Percentiles rank a stretch among this genome's conserved stretches.
Evolutionary conservation across 352 stramenopile species (phyloP).

Genomic region (Phytophthora agathidicida): DNA sequence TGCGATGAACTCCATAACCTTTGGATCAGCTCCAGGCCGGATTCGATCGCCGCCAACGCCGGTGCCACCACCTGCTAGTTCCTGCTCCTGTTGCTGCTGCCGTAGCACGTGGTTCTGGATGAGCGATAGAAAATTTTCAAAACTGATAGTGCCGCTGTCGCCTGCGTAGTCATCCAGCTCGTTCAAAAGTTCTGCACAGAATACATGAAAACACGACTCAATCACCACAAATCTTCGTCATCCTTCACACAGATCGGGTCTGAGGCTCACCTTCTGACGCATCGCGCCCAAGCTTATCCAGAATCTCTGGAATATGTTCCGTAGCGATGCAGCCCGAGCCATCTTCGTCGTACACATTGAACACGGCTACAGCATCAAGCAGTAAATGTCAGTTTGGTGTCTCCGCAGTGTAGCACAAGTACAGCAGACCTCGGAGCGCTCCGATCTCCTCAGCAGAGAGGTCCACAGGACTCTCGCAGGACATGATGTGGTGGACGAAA

Average conservation of each 20-base stretch:
- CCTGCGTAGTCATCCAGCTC: constrained; percentile 67
- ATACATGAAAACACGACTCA: background rate
- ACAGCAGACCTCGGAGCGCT: constrained; percentile 61
- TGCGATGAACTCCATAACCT: constrained; percentile 93
- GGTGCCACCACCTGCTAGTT: constrained; percentile 34
- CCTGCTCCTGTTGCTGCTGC: constrained; percentile 45
- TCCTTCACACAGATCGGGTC: background rate
- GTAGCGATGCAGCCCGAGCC: constrained; percentile 64
- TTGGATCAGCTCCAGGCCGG: constrained; percentile 80
- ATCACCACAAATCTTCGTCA: background rate
- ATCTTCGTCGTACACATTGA: constrained; percentile 78
- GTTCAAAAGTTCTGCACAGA: constrained; percentile 63
- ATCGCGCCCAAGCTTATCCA: constrained; percentile 76
- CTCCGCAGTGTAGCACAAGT: background rate
- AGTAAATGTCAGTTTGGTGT: background rate
- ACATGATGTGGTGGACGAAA: constrained; percentile 29
- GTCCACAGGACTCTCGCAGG: constrained; percentile 35
- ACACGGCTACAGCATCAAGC: constrained; percentile 55
- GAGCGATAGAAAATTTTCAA: constrained; percentile 71
- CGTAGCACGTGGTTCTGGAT: constrained; percentile 45
- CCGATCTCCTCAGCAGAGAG: constrained; percentile 78
- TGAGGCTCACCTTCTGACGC: constrained; percentile 60
- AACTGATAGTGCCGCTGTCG: constrained; percentile 59
- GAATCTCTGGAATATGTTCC: constrained; percentile 72
- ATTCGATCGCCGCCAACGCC: constrained; percentile 42